Evolutionary conservation across 2,329 filamentous ascomycete genomes (phyloP).

Genomic region (Colletotrichum horii): DNA sequence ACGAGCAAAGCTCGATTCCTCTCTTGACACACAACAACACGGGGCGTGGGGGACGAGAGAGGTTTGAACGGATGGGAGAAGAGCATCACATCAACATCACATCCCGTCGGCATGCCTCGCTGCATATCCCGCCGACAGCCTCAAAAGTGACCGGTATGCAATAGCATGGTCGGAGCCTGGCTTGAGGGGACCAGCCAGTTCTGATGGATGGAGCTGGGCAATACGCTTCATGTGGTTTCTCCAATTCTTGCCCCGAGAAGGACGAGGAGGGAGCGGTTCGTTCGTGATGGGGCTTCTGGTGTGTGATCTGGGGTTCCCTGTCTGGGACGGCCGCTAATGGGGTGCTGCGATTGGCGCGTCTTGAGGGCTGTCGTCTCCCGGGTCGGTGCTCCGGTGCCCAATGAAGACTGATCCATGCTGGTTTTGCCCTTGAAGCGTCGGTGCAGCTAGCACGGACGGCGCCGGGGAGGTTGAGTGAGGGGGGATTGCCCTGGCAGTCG

Average conservation of each 20-base stretch:
- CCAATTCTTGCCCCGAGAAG: not conserved
- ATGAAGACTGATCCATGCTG: not conserved
- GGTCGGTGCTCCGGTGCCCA: not conserved
- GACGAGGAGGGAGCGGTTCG: constrained; percentile 2
- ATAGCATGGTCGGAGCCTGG: not conserved
- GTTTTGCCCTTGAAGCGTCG: not conserved
- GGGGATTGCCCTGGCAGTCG: not conserved
- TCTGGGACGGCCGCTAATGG: not conserved
- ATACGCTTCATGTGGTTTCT: constrained; percentile 4
- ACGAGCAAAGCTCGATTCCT: not conserved
- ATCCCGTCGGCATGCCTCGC: not conserved
- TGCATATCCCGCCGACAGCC: not conserved
- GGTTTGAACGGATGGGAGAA: not conserved
- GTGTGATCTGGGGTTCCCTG: constrained; percentile 3
- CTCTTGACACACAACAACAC: not conserved
- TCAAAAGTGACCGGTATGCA: not conserved
- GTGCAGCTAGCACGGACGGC: constrained; percentile 10
- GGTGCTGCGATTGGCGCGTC: constrained; percentile 11
- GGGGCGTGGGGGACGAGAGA: not conserved
- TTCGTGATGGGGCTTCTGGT: not conserved
- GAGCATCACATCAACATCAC: not conserved
- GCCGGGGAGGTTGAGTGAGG: not conserved
- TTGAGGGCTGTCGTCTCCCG: not conserved
- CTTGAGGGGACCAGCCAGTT: not conserved
- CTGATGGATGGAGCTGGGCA: not conserved